These are phyloP conservation scores for Trichophyton benhamiae DNA, from an alignment of 2,329 filamentous ascomycete species.

Conservation along the genomic window DNA sequence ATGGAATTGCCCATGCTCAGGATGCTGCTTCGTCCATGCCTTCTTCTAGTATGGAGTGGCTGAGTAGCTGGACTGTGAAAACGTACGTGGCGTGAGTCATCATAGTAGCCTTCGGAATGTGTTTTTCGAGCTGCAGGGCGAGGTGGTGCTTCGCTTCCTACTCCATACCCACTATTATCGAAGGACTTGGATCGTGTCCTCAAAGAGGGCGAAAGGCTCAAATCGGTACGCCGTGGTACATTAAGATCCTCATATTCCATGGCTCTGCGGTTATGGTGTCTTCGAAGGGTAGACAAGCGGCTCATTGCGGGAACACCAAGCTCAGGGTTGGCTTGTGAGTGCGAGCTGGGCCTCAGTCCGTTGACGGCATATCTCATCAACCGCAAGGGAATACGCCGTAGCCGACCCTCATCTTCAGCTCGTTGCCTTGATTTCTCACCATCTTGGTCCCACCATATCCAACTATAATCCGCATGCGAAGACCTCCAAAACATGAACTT, in stretches of 20 bases:
- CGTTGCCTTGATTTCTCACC: slow-evolving; percentile 18
- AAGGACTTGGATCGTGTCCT: background rate
- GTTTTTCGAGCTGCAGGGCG: background rate
- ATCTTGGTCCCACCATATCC: slow-evolving; percentile 32
- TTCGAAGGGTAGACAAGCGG: background rate
- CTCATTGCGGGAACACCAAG: background rate
- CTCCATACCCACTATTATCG: background rate
- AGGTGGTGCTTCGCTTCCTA: background rate
- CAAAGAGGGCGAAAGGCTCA: background rate
- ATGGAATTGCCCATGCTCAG: background rate
- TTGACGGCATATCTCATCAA: slow-evolving; percentile 19
- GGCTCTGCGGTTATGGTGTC: background rate
- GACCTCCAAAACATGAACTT: slow-evolving; percentile 25
- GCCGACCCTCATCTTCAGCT: slow-evolving; percentile 10
- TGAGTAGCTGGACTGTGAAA: background rate
- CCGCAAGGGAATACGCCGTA: slow-evolving; percentile 19
- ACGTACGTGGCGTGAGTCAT: background rate
- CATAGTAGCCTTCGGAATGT: background rate
- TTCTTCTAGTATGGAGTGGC: background rate
- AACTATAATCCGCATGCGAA: slow-evolving; percentile 25
- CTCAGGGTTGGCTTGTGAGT: slow-evolving; percentile 12
- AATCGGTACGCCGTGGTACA: background rate
- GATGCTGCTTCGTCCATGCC: background rate
- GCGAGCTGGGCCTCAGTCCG: slow-evolving; percentile 16
- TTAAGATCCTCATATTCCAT: background rate